These are phyloP conservation scores for Geoglossum glabrum DNA, from an alignment of 495 filamentous ascomycete species.

Conservation along the genomic window DNA sequence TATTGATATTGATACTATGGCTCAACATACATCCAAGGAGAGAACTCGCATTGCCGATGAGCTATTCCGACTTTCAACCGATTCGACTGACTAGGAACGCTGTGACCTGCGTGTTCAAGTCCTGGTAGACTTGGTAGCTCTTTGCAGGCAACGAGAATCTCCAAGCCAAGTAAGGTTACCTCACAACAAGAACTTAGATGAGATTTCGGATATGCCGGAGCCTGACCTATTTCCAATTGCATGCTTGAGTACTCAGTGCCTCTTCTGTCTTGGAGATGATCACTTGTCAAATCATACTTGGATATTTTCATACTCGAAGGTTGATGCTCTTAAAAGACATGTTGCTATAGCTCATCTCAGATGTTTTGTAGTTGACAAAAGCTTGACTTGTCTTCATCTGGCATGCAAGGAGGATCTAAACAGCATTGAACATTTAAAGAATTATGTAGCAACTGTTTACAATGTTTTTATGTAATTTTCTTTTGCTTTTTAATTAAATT, in stretches of 20 bases:
- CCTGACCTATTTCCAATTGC: not conserved
- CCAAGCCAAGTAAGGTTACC: not conserved
- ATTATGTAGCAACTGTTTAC: no score
- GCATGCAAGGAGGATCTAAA: no score
- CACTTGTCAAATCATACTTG: not conserved
- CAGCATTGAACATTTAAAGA: no score
- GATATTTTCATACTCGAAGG: not conserved
- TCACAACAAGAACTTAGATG: not conserved
- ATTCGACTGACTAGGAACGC: not conserved
- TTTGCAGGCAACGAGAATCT: not conserved
- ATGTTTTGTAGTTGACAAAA: no score
- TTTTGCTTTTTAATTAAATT: no score
- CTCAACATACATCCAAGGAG: not conserved
- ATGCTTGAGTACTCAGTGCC: not conserved
- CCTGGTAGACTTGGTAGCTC: not conserved
- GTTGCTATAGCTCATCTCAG: no score
- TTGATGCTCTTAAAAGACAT: no score
- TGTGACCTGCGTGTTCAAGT: not conserved
- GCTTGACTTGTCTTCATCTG: no score
- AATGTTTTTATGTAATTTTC: no score
- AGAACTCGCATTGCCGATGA: not conserved
- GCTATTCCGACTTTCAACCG: not conserved
- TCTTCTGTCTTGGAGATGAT: not conserved
- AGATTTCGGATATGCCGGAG: not conserved
- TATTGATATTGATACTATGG: not conserved